Base-by-base conservation (phyloP, 495 filamentous ascomycete genomes). In the Achaetomiella virescens region DNA sequence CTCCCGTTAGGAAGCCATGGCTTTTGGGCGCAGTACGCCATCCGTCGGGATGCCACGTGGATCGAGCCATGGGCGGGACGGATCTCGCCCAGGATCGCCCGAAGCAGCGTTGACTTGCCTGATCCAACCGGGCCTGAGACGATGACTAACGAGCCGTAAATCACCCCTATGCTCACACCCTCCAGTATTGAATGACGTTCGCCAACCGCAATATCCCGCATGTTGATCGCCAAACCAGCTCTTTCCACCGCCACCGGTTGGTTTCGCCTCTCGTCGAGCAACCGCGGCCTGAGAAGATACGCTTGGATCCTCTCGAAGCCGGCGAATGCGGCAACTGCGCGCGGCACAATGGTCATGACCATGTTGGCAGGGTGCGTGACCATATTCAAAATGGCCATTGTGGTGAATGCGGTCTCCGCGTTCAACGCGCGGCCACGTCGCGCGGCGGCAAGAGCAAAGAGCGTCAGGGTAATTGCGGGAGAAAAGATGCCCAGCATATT, bases 1-100 rank as follows among this genome's bases (percentile, higher is more conserved):
- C 76, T 81, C 0, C 71, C 78, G 47, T 84, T 84, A 58, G 78
- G 78, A 24, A 81, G 77, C 77, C 81, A 79, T 2, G 74, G 66
- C 9, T 56, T 68, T 48, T 79, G 75, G 8, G 69, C 70, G 49
- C 73, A 77, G 42, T 68, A 74, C 1, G 71, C 72, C 40, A 72
- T 61, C 8, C 33, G 24, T 12, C 37, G 6, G 15, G 49, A 37
- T 24, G 45, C 35, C 44, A 66, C 20, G 3, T 69, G 62, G 29
- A 84, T 63, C 8, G 57, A 68, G 27, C 82, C 82, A n/a, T 66
- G 48, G 2, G 66, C 31, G 31, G 70, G 61, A 20, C 73, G 65
- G 1, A 77, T 65, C 59, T 84, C 83, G 24, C 78, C 81, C 1
- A 80, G 72, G 21, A 82, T 64, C 6, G 71, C 75, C 45, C 78